Evolutionary conservation across 805 yeast species (phyloP), one percentile per base, ranked within the genome.

Genomic region (Kuraishia cidri): DNA sequence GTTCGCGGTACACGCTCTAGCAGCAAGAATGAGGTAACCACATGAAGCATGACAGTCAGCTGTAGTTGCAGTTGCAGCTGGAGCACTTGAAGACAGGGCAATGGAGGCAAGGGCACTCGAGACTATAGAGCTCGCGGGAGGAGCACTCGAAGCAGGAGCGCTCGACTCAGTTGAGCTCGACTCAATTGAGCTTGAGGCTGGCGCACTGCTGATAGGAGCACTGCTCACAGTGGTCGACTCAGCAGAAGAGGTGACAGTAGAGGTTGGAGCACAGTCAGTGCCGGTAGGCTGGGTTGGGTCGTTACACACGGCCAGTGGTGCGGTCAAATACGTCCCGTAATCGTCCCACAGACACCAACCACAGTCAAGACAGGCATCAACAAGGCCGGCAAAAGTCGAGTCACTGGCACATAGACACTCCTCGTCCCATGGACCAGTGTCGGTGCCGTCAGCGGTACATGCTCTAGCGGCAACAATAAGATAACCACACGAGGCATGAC

Each of bases 261-360:
- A 25, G 7, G 43, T 10, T 23, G 44, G 22, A 25, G 50, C 41
- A 41, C 47, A 43, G n/a, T 31, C 26, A 10, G 58, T 54, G 44
- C 60, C 64, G 22, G 64, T 58, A 47, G 64, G 64, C 35, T 46
- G 50, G 11, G 62, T 56, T 11, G 47, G 32, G 14, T 47, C 38
- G 25, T 32, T 16, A 44, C 65, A 59, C 12, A 46, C 58, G n/a
- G 43, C 50, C 24, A 59, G 42, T 12, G 63, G 53, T 9, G 39
- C 24, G 16, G 49, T 37, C 33, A 58, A 48, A 42, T 42, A 58
- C 1, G 37, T 31, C 24, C 60, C 56, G 42, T 59, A 59, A 42
- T 58, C 54, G 30, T 36, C 37, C 64, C 64, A 59, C 38, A 59
- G 39, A 33, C 61, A 56, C 61, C 65, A 58, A 29, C 63, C 65